Base-by-base conservation (phyloP, 2,329 filamentous ascomycete species). In the Shiraia sp. region DNA sequence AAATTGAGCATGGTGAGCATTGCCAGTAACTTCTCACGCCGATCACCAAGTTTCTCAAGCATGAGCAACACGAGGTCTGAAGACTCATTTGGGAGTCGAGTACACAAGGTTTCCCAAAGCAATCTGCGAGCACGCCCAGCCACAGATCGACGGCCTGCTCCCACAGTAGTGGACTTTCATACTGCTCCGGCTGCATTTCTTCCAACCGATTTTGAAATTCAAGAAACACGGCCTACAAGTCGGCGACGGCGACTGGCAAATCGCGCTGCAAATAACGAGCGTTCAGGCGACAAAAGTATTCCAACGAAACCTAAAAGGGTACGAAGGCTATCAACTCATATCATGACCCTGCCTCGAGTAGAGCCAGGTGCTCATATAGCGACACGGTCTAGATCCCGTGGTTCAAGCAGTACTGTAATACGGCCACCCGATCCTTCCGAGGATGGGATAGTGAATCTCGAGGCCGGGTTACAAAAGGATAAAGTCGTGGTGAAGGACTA, bases 1-100 rank as follows among this genome's bases (percentile, higher is more conserved):
- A 95, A 91, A 65, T 79, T 96, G 49, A 95, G 88, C 68, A 85
- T 89, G 59, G 85, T 86, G 34, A 90, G 85, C 65, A 86, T 93
- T 51, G 80, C 87, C 10, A 86, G 81, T 53, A 86, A 86, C 33
- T 91, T 95, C 61, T 80, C 82, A 26, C 87, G 85, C 55, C 82
- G 86, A 42, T 87, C 87, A 1, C 77, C 75, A 27, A 88, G 85
- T 51, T 73, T 75, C 52, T 74, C 70, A 2, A 75, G 70, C 44
- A 57, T 71, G 34, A 69, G 65, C 43, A 64, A 69, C 47, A 55
- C 59, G 10, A 61, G 61, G 4, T 67, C 61, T 17, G 66, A 70
- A 26, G 67, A 69, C 26, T 68, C 63, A 0, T 59, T 59, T 25
- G 54, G 63, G 17, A 62, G 56, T 36, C 57, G 47, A 32, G 50